Percentiles rank a stretch among this genome's conserved stretches.
Conservation (phyloP, 2,329 filamentous ascomycete species). For the Colletotrichum noveboracense region DNA sequence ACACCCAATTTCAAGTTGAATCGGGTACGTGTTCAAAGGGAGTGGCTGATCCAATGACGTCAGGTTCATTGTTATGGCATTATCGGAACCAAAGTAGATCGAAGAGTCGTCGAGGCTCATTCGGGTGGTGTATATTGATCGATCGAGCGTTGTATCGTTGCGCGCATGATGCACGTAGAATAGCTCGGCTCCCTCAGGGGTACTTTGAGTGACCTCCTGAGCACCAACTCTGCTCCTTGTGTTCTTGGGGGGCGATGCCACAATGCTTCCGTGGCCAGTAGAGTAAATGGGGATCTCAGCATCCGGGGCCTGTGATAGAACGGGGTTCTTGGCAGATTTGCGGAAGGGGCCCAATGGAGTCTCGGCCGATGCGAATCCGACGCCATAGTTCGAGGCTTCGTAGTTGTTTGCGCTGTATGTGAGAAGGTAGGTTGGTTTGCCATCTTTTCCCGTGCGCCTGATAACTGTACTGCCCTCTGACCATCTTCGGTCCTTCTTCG, state of each 20-base stretch:
- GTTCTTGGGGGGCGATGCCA: conserved; percentile 32
- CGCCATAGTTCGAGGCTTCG: conserved; percentile 41
- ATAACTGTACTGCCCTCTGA: conserved; percentile 39
- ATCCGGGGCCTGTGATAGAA: conserved; percentile 34
- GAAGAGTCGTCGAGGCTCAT: conserved; percentile 29
- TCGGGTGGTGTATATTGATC: conserved; percentile 37
- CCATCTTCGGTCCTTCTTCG: conserved; percentile 40
- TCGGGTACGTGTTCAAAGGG: conserved; percentile 33
- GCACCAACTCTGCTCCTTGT: conserved; percentile 25
- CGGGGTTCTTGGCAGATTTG: conserved; percentile 35
- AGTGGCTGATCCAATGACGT: conserved; percentile 35
- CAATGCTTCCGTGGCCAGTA: conserved; percentile 38
- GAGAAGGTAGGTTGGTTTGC: conserved; percentile 33
- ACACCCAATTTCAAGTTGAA: conserved; percentile 26
- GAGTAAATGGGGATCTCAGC: conserved; percentile 34
- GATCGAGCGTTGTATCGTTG: conserved; percentile 29
- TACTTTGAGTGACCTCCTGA: conserved; percentile 35
- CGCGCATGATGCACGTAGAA: conserved; percentile 40
- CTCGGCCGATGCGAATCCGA: conserved; percentile 36
- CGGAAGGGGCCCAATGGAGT: conserved; percentile 37
- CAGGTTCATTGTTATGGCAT: conserved; percentile 33
- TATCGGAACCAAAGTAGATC: conserved; percentile 29
- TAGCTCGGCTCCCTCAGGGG: conserved; percentile 33
- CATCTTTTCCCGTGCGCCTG: conserved; percentile 23
- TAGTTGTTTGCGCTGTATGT: conserved; percentile 39